Percentiles rank a stretch among this genome's conserved stretches.
Conservation (phyloP, 2,329 filamentous ascomycete species). For the Fusarium coicis region DNA sequence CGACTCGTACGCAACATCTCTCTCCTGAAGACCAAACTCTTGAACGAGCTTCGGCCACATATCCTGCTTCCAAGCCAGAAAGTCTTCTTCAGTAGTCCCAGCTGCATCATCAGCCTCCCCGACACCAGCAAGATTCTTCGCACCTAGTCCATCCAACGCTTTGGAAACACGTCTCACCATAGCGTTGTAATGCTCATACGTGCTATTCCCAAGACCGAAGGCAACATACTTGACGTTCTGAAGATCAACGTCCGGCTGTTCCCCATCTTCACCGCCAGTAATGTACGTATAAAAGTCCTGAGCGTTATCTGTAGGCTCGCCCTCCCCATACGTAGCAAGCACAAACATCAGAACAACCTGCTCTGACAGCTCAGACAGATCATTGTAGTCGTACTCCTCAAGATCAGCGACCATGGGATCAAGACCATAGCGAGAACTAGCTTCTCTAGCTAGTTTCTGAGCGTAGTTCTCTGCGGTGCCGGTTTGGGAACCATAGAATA, state of each 20-base stretch:
- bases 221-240: conserved; percentile 1
- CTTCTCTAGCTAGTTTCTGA: background rate
- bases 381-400: background rate
- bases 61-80: background rate
- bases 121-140: background rate
- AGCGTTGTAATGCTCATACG: background rate
- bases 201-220: background rate
- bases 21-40: background rate
- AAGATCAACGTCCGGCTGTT: background rate
- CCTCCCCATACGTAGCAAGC: background rate
- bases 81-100: background rate
- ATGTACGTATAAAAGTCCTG: background rate
- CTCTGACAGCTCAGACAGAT: background rate
- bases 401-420: conserved; percentile 4
- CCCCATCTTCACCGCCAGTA: background rate
- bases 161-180: background rate
- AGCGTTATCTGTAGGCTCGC: background rate
- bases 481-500: background rate
- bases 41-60: background rate
- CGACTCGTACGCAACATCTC: background rate
- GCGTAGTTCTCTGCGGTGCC: conserved; percentile 2
- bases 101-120: background rate
- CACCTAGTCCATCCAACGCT: background rate
- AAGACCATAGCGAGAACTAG: background rate
- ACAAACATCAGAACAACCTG: background rate